phyloP scores from a whole-genome alignment of 441 rosid genomes.

The Omphalea diandra region DNA sequence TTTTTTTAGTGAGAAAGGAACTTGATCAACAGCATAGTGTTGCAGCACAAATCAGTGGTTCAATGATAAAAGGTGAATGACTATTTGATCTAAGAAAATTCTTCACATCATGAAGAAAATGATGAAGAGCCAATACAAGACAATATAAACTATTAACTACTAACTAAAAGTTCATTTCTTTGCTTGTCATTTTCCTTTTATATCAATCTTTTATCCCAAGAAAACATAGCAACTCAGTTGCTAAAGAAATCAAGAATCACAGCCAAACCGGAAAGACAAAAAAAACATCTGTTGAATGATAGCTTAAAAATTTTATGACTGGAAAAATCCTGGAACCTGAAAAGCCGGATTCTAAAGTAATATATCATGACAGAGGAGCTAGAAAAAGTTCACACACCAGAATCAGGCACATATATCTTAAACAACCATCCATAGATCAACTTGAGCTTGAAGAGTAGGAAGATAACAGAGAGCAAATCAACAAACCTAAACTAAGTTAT shows the following conservation, averaged over 20 bases:
- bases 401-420: not conserved
- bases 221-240: not conserved
- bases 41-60: not conserved
- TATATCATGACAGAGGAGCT: too few relatives aligned
- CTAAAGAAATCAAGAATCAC: not conserved
- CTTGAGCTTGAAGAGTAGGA: not conserved
- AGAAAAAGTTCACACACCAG: not conserved
- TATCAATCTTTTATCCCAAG: not conserved
- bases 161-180: not conserved
- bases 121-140: too few relatives aligned
- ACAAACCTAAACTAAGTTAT: not conserved
- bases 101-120: too few relatives aligned
- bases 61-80: not conserved
- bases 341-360: not conserved
- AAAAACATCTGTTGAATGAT: not conserved
- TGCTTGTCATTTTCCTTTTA: not conserved
- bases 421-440: not conserved
- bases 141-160: too few relatives aligned
- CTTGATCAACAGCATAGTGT: not conserved
- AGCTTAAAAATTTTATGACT: not conserved
- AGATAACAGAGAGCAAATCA: not conserved
- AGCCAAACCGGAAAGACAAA: not conserved
- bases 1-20: not conserved
- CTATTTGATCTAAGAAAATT: too few relatives aligned
- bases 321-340: not conserved